These are phyloP conservation scores for Hibiscus tridactylites DNA, from an alignment of 345 rosid genomes.

Conservation along the genomic window DNA sequence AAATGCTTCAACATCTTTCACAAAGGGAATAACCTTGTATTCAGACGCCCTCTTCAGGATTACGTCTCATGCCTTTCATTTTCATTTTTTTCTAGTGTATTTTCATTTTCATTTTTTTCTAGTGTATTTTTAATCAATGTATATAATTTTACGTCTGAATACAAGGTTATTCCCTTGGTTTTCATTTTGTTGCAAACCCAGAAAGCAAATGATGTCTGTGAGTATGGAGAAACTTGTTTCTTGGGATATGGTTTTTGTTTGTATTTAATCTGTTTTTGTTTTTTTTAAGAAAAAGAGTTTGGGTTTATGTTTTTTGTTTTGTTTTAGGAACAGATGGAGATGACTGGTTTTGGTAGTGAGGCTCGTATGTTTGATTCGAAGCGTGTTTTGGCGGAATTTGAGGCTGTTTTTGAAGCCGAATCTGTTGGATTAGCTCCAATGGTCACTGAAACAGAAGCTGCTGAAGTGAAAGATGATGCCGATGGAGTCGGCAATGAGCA, in stretches of 20 bases:
- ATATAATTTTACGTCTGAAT: too few species aligned
- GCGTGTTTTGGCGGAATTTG: too few species aligned
- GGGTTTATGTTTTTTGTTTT: neutral
- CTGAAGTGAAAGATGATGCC: constrained; percentile 13
- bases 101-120: too few species aligned
- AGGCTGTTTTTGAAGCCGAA: neutral
- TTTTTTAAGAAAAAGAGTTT: neutral
- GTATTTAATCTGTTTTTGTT: neutral
- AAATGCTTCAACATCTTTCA: too few species aligned
- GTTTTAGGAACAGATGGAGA: neutral
- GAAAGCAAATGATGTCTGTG: neutral
- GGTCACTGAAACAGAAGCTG: neutral
- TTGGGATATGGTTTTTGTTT: neutral
- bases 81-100: too few species aligned
- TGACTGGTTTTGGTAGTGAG: constrained; percentile 2
- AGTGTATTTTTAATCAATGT: too few species aligned
- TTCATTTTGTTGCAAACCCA: neutral
- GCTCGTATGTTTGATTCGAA: neutral
- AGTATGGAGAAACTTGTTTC: neutral
- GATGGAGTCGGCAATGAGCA: constrained; percentile 4
- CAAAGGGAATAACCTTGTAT: too few species aligned
- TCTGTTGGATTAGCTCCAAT: neutral
- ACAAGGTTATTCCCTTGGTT: too few species aligned
- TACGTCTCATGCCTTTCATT: neutral
- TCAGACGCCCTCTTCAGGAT: neutral